phyloP scores from a whole-genome alignment of 2,329 filamentous ascomycete genomes.

The Aureobasidium melanogenum region DNA sequence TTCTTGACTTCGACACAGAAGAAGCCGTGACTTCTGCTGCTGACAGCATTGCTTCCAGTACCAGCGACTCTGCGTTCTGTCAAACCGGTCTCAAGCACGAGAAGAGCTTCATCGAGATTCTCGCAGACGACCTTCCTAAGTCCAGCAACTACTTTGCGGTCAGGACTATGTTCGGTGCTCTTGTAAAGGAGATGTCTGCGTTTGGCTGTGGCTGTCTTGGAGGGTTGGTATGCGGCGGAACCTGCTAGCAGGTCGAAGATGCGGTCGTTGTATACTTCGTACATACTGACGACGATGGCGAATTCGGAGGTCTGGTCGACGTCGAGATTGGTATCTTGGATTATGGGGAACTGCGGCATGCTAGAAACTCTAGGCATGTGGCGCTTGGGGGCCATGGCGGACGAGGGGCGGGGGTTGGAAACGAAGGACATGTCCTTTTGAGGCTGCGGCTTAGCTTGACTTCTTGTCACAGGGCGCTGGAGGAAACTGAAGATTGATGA shows the following conservation, averaged over 20 bases:
- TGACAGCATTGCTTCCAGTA: constrained; percentile 87
- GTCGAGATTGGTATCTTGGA: constrained; percentile 59
- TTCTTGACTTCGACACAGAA: constrained; percentile 95
- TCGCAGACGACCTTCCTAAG: constrained; percentile 83
- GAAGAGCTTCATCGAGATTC: constrained; percentile 71
- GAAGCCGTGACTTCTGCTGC: constrained; percentile 89
- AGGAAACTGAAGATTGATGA: constrained; percentile 9
- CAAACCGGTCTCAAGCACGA: constrained; percentile 82
- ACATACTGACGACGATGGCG: constrained; percentile 88
- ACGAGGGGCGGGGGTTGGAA: constrained; percentile 18
- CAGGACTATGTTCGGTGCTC: constrained; percentile 74
- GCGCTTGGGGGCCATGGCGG: constrained; percentile 37
- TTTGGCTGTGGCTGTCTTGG: constrained; percentile 34
- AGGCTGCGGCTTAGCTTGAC: constrained; percentile 10
- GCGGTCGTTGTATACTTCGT: constrained; percentile 97
- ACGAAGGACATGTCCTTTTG: constrained; percentile 28
- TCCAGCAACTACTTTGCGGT: constrained; percentile 90
- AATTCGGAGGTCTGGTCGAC: constrained; percentile 68
- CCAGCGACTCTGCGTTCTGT: constrained; percentile 80
- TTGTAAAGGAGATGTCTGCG: constrained; percentile 88
- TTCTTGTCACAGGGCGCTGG: constrained; percentile 1
- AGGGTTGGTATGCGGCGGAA: constrained; percentile 45
- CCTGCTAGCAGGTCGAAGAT: constrained; percentile 85
- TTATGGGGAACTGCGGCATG: constrained; percentile 65
- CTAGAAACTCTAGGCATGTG: constrained; percentile 60